Conservation (phyloP, 164 flowering plant genomes). For the Euptelea pleiosperma region DNA sequence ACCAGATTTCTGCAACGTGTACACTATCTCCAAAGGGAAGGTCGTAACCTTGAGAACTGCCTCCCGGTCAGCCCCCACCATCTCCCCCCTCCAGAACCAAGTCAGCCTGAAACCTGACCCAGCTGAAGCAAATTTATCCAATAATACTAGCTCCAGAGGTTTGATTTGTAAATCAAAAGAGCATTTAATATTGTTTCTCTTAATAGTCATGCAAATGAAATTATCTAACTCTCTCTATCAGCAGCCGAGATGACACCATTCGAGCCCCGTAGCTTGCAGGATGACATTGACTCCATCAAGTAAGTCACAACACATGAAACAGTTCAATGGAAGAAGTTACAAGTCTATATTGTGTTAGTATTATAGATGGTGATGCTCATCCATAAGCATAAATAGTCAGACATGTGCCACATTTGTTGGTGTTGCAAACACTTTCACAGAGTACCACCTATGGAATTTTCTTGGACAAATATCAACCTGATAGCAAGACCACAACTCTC, state of each 20-base stretch:
- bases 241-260: slow-evolving; percentile 19
- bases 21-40: slow-evolving; percentile 66
- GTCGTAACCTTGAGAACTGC: slow-evolving; percentile 47
- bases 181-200: background rate
- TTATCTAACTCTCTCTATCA: background rate
- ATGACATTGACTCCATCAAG: slow-evolving; percentile 33
- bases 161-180: background rate
- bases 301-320: slow-evolving; percentile 15
- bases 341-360: no score
- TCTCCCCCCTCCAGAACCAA: slow-evolving; percentile 34
- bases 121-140: slow-evolving; percentile 5
- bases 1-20: slow-evolving; percentile 76
- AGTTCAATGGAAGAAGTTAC: no score
- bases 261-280: slow-evolving; percentile 22
- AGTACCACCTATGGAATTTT: no score
- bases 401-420: no score
- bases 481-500: no score
- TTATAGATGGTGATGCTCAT: background rate
- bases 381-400: no score
- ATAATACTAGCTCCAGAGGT: slow-evolving; percentile 12
- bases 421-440: no score
- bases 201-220: slow-evolving; percentile 1
- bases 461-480: no score
- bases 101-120: slow-evolving; percentile 13
- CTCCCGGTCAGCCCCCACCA: slow-evolving; percentile 44